Base-by-base conservation (phyloP, 306 rosid genomes). In the Adenanthera pavonina region DNA sequence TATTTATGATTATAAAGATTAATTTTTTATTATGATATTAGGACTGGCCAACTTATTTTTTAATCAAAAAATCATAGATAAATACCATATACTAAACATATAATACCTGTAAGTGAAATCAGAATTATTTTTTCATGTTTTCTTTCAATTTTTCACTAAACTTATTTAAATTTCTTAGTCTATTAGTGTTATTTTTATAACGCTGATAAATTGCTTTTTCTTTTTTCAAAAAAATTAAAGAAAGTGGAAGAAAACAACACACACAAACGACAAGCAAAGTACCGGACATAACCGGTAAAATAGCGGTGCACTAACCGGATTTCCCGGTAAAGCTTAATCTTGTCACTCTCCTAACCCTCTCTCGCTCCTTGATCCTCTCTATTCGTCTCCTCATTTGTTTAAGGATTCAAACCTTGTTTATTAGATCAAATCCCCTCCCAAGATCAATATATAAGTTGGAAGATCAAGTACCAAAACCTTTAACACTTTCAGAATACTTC, bases 241-340 rank as follows among this genome's bases (percentile, higher is more conserved):
- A 69, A 43, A 40, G 30, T 16, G 14, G 19, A 17, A 57, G 30
- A 17, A 44, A 69, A 17, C 25, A 3, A 12, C 33, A 8, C 8
- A 5, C 8, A 44, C 20, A 44, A 13, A 44, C 14, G 72, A 66
- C 49, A 17, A 66, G 19, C 8, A 40, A 36, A 40, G 8, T 67
- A 41, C 34, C 76, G 68, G 86, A 40, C 15, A 57, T 56, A 80
- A 62, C 85, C 77, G 78, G 90, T 84, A 52, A 77, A 70, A 72
- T 7, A 46, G 13, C 7, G n/a, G 11, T 48, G 47, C 49, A 51
- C 20, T 35, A 71, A 83, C 87, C 75, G 74, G 81, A 14, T 83
- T 62, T 83, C 7, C 64, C 20, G 82, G 89, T 86, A 12, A 85
- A 44, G 53, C 68, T 73, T 79, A 59, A 71, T 53, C 83, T 51